Conservation (phyloP, 148 eudicot genomes). For the Rhododendron ferrugineum region DNA sequence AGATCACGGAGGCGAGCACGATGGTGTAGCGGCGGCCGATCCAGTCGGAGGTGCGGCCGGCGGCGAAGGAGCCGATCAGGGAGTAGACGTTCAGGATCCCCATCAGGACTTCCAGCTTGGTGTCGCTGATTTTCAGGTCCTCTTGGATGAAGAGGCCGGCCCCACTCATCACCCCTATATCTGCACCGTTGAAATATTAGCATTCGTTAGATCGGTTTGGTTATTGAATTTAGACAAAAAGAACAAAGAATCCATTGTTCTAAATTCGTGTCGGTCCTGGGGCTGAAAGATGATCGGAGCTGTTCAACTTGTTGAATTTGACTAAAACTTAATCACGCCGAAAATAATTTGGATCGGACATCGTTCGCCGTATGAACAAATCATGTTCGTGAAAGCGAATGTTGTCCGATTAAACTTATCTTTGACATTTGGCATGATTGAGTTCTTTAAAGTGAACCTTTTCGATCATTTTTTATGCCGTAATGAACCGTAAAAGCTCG, state of each 20-base stretch:
- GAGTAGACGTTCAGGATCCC: constrained; percentile 24
- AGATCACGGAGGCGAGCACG: constrained; percentile 32
- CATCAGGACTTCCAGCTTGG: constrained; percentile 14
- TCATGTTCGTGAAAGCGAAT: too few relatives aligned
- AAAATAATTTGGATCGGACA: not conserved
- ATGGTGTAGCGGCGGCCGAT: constrained; percentile 42
- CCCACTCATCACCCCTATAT: constrained; percentile 11
- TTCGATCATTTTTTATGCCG: not conserved
- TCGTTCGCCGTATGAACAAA: not conserved
- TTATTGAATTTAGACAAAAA: not conserved
- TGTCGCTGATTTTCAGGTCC: constrained; percentile 5
- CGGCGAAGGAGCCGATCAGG: constrained; percentile 30
- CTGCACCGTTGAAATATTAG: not conserved
- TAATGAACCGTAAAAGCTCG: not conserved
- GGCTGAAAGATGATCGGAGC: too few relatives aligned
- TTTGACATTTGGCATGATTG: not conserved
- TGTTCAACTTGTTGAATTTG: too few relatives aligned
- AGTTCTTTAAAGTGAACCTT: too few relatives aligned
- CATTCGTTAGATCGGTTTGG: not conserved
- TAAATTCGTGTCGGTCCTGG: too few relatives aligned
- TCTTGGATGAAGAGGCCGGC: not conserved
- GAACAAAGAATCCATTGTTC: not conserved
- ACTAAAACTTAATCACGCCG: too few relatives aligned
- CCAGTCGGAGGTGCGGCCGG: constrained; percentile 40
- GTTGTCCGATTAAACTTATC: not conserved